Conservation (phyloP, 352 stramenopile genomes). For the Globisporangium solare region DNA sequence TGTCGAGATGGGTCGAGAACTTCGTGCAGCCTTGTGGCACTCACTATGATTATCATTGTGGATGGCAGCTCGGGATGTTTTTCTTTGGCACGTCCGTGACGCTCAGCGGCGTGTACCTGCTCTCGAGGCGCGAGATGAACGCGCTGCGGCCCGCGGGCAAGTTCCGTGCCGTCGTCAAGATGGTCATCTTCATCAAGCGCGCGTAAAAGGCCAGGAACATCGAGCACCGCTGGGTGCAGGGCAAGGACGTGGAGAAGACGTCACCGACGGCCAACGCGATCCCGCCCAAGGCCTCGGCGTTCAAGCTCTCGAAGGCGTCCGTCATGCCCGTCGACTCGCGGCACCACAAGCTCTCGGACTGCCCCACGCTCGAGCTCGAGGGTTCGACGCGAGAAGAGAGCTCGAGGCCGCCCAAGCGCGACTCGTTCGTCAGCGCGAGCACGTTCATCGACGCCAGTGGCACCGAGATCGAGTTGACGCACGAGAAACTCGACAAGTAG, state of each 20-base stretch:
- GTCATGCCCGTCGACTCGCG: conserved; percentile 50
- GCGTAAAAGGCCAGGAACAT: conserved; percentile 52
- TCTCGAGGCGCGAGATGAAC: conserved; percentile 69
- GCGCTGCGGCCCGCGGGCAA: conserved; percentile 36
- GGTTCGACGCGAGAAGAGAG: conserved; percentile 6
- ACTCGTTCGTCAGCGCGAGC: conserved; percentile 4
- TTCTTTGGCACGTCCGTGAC: conserved; percentile 65
- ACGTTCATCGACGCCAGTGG: background rate
- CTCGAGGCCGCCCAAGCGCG: background rate
- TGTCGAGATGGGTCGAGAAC: background rate
- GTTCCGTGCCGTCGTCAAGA: conserved; percentile 44
- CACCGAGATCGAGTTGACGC: conserved; percentile 21
- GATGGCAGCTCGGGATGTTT: conserved; percentile 53
- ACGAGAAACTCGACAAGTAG: conserved; percentile 11
- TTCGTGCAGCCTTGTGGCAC: background rate
- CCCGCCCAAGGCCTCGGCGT: conserved; percentile 4
- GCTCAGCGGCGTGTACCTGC: conserved; percentile 61
- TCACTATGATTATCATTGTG: background rate
- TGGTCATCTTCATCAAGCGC: conserved; percentile 67
- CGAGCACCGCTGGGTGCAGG: conserved; percentile 37
- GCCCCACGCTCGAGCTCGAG: conserved; percentile 6
- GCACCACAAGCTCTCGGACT: background rate
- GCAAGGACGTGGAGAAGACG: conserved; percentile 1
- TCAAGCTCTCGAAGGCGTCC: conserved; percentile 46
- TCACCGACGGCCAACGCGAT: background rate